Percentiles rank a stretch among this genome's conserved stretches.
These are phyloP conservation scores for Wilcoxina mikolae DNA, from an alignment of 495 filamentous ascomycete genomes.

Conservation along the genomic window DNA sequence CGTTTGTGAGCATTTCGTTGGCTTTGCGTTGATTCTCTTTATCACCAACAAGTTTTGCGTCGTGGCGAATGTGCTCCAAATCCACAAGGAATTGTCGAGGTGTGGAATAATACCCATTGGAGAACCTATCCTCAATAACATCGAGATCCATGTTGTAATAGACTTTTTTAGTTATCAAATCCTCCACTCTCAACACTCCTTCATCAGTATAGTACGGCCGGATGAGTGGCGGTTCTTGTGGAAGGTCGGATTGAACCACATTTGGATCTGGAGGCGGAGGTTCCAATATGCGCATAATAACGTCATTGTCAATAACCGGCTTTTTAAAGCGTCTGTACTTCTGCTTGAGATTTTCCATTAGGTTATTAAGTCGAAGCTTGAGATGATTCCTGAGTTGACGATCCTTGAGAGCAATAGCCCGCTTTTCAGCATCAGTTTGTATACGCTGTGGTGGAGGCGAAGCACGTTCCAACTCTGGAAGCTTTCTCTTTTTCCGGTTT, in stretches of 20 bases:
- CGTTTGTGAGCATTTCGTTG: constrained; percentile 78
- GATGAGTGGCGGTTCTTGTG: constrained; percentile 10
- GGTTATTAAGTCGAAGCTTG: constrained; percentile 73
- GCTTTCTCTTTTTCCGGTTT: constrained; percentile 67
- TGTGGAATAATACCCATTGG: constrained; percentile 87
- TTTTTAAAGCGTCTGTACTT: constrained; percentile 70
- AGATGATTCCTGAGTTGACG: constrained; percentile 64
- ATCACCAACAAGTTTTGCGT: constrained; percentile 61
- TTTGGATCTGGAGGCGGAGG: constrained; percentile 56
- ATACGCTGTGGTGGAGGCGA: constrained; percentile 51
- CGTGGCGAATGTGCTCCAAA: constrained; percentile 65
- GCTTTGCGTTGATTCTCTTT: constrained; percentile 65
- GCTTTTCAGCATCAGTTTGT: constrained; percentile 60
- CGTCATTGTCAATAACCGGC: constrained; percentile 54
- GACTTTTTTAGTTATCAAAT: constrained; percentile 50
- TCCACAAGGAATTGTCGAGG: constrained; percentile 77
- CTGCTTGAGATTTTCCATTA: constrained; percentile 87
- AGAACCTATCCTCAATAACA: constrained; percentile 83
- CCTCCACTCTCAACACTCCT: constrained; percentile 14
- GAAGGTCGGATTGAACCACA: constrained; percentile 54
- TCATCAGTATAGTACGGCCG: constrained; percentile 15
- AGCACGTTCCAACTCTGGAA: constrained; percentile 62
- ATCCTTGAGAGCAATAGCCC: constrained; percentile 66
- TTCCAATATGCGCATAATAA: constrained; percentile 64
- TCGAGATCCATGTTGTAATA: constrained; percentile 90